A percentile compares a stretch with the other conserved stretches of the same genome.
Conservation (phyloP, 2,329 filamentous ascomycete genomes). For the Lachnellula hyalina region DNA sequence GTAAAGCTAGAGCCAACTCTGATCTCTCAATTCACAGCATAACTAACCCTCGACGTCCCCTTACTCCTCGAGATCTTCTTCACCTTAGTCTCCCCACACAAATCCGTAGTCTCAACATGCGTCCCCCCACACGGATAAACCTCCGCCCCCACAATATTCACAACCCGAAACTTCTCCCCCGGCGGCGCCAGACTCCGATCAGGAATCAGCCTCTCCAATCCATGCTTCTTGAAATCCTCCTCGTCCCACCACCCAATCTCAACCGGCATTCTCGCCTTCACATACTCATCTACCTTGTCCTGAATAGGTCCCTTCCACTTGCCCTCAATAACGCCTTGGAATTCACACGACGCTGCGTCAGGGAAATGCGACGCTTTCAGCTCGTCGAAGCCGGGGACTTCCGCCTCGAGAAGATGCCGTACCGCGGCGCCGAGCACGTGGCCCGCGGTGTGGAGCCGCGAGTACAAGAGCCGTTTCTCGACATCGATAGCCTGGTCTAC, state of each 20-base stretch:
- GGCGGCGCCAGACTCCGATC: conserved; percentile 38
- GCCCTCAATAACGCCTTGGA: conserved; percentile 60
- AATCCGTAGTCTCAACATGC: conserved; percentile 53
- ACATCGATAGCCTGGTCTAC: conserved; percentile 55
- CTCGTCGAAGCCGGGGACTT: conserved; percentile 52
- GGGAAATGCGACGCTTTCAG: conserved; percentile 69
- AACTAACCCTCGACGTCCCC: conserved; percentile 51
- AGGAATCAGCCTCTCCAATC: conserved; percentile 51
- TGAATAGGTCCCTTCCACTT: conserved; percentile 60
- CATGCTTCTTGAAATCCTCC: conserved; percentile 50
- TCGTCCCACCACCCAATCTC: conserved; percentile 64
- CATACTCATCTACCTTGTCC: conserved; percentile 51
- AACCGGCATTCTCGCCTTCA: conserved; percentile 51
- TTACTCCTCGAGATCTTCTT: conserved; percentile 63
- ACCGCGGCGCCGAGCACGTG: conserved; percentile 67
- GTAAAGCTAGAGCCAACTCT: no score
- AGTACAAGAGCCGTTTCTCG: conserved; percentile 57
- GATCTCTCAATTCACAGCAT: neutral
- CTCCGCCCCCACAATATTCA: conserved; percentile 63
- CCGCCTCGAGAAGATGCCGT: conserved; percentile 46
- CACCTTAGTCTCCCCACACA: conserved; percentile 57
- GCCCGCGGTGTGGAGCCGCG: conserved; percentile 66
- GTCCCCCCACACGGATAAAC: conserved; percentile 72
- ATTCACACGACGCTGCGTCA: conserved; percentile 61
- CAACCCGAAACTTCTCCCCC: conserved; percentile 55